phyloP scores from a whole-genome alignment of 768 basidiomycete genomes.

The Suillus decipiens region DNA sequence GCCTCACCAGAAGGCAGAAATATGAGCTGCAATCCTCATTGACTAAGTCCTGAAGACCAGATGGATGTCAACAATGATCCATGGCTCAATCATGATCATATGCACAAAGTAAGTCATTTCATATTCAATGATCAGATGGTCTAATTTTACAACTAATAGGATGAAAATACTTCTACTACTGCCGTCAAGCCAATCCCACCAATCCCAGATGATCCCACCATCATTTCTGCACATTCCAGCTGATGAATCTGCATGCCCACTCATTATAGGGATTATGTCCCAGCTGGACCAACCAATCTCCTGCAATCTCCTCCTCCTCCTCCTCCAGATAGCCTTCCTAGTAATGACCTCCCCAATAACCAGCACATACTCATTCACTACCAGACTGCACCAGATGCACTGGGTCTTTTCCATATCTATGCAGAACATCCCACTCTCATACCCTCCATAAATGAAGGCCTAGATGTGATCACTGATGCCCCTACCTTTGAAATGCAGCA shows the following conservation, averaged over 20 bases:
- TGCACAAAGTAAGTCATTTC: background rate
- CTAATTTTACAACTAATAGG: background rate
- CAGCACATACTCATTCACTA: background rate
- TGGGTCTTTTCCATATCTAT: slow-evolving; percentile 9
- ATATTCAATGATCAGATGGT: background rate
- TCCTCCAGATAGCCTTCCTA: background rate
- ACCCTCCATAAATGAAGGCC: no score
- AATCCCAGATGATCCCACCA: background rate
- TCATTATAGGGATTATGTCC: slow-evolving; percentile 4
- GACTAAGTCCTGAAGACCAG: background rate
- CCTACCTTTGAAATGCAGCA: no score
- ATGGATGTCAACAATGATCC: background rate
- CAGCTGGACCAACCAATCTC: background rate
- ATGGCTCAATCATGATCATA: background rate
- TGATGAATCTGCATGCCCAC: background rate
- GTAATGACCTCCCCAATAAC: background rate
- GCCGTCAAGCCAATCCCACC: no score
- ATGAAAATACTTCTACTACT: background rate
- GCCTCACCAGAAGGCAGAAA: background rate
- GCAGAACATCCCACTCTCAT: no score
- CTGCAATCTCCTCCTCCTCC: background rate
- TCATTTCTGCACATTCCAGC: background rate
- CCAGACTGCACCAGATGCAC: background rate
- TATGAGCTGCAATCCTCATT: background rate
- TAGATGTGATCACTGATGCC: no score